These are phyloP conservation scores for Corchorus capsularis DNA, from an alignment of 345 rosid genomes.

Conservation along the genomic window DNA sequence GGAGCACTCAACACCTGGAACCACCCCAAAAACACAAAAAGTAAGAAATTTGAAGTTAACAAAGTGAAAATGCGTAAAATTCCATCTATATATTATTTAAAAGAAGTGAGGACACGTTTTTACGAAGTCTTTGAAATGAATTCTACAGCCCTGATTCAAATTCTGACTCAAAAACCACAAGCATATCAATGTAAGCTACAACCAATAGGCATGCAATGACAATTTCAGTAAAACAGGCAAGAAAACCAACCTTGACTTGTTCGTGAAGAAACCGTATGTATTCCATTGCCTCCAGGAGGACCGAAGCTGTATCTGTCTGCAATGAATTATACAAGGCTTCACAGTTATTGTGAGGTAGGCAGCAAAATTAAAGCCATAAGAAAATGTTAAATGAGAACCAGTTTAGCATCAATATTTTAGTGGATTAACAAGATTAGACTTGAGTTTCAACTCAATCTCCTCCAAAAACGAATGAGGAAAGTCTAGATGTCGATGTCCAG, in stretches of 20 bases:
- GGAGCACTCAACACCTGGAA: slow-evolving; percentile 94
- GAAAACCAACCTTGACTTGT: slow-evolving; percentile 81
- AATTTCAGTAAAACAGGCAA: not conserved
- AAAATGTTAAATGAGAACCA: not conserved
- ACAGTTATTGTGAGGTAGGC: slow-evolving; percentile 14
- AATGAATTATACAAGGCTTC: slow-evolving; percentile 16
- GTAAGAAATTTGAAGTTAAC: slow-evolving; percentile 18
- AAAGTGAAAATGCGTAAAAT: not conserved
- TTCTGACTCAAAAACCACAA: not conserved
- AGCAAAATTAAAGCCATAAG: not conserved
- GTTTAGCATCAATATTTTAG: not conserved
- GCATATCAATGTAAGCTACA: not conserved
- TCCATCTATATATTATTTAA: not conserved
- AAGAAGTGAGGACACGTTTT: not conserved
- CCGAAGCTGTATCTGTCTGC: slow-evolving; percentile 99
- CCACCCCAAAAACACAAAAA: slow-evolving; percentile 22
- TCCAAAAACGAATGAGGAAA: not conserved
- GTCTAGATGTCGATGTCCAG: not conserved
- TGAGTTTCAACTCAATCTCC: not conserved
- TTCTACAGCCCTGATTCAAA: not conserved
- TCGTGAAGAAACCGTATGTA: slow-evolving; percentile 94
- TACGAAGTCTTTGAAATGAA: not conserved
- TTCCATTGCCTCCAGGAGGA: slow-evolving; percentile 77
- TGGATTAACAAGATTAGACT: not conserved
- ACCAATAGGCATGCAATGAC: slow-evolving; percentile 11